Conservation (phyloP, 2,329 filamentous ascomycete genomes). For the Exserohilum rostratum region DNA sequence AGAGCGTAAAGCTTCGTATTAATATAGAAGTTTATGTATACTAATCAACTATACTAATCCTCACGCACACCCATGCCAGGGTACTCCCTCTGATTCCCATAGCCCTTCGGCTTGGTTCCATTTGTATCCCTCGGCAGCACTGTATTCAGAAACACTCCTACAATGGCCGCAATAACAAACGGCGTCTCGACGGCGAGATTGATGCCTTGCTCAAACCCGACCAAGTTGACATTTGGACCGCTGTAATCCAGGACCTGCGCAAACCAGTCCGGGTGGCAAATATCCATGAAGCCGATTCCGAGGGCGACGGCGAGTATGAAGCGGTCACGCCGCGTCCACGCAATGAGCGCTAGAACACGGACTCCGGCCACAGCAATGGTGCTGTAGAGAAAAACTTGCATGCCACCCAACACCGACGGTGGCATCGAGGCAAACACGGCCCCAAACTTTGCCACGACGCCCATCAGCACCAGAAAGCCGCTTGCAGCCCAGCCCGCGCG, state of each 20-base stretch:
- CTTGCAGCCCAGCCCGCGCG: constrained; percentile 39
- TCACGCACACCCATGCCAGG: constrained; percentile 11
- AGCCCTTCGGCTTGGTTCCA: neutral
- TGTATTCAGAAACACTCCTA: constrained; percentile 51
- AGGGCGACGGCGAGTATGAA: constrained; percentile 36
- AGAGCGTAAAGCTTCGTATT: too few relatives aligned
- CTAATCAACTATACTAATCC: neutral
- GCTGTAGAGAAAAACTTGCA: constrained; percentile 48
- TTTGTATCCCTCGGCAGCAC: constrained; percentile 46
- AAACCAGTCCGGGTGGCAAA: constrained; percentile 50
- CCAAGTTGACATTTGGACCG: constrained; percentile 45
- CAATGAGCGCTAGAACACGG: constrained; percentile 33
- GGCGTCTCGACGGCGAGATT: constrained; percentile 52
- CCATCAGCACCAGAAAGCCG: constrained; percentile 36
- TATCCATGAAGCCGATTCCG: constrained; percentile 45
- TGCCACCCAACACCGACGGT: constrained; percentile 53
- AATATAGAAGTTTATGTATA: too few relatives aligned
- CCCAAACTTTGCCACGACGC: constrained; percentile 37
- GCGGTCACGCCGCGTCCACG: constrained; percentile 36
- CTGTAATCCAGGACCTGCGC: constrained; percentile 47
- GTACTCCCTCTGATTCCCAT: constrained; percentile 18
- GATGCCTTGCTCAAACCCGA: constrained; percentile 51
- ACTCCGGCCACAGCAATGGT: constrained; percentile 38
- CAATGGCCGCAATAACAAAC: constrained; percentile 50
- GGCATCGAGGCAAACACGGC: constrained; percentile 39